phyloP scores from a whole-genome alignment of 2,329 filamentous ascomycete species.

The Diaporthe humulicola region DNA sequence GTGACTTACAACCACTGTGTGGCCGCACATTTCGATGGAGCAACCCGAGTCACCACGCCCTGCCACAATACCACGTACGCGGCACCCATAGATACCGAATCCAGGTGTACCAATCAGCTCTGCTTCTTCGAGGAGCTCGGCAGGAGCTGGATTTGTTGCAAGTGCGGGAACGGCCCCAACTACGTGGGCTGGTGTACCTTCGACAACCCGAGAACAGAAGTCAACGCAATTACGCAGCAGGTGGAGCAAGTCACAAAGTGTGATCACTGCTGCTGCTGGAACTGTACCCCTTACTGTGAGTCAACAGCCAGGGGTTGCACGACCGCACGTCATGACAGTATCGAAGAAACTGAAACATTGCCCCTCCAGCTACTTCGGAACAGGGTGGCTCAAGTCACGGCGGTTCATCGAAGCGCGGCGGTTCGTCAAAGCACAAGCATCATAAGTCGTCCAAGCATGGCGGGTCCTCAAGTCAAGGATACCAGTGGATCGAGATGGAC shows the following conservation, averaged over 20 bases:
- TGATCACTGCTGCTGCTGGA: constrained; percentile 66
- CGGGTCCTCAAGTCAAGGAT: constrained; percentile 21
- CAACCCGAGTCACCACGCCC: constrained; percentile 63
- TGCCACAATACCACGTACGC: constrained; percentile 64
- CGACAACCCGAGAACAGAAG: constrained; percentile 46
- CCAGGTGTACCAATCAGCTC: constrained; percentile 62
- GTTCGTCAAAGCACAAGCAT: constrained; percentile 35
- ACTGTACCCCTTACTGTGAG: constrained; percentile 61
- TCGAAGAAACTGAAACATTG: constrained; percentile 15
- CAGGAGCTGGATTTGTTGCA: constrained; percentile 67
- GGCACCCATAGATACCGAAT: constrained; percentile 57
- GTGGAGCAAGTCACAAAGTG: constrained; percentile 58
- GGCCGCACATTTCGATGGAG: constrained; percentile 60
- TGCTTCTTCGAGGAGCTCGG: constrained; percentile 65
- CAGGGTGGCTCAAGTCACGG: constrained; percentile 35
- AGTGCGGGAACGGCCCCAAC: constrained; percentile 65
- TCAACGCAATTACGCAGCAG: constrained; percentile 50
- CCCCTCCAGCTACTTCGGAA: neutral
- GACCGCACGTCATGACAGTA: neutral
- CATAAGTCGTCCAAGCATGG: constrained; percentile 32
- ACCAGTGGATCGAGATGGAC: constrained; percentile 37
- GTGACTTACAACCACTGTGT: constrained; percentile 69
- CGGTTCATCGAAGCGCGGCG: constrained; percentile 27
- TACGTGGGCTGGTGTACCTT: constrained; percentile 66
- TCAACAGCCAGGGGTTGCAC: constrained; percentile 24